These are phyloP conservation scores for Schizosaccharomyces octosporus DNA, from an alignment of 805 yeast genomes.

Conservation along the genomic window DNA sequence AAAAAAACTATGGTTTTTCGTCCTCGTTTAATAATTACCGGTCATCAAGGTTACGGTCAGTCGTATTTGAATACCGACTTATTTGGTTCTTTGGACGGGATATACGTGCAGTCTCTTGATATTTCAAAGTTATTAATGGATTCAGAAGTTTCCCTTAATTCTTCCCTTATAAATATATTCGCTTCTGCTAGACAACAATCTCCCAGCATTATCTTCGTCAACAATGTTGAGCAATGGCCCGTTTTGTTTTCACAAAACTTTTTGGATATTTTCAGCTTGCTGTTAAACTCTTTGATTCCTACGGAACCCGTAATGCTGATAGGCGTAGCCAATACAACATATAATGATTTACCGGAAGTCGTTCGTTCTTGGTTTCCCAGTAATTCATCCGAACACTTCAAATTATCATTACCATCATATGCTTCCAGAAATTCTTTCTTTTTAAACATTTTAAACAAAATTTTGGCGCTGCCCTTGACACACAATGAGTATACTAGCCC, in stretches of 20 bases:
- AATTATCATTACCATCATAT: neutral
- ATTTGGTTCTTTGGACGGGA: conserved; percentile 63
- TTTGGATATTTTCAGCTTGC: conserved; percentile 38
- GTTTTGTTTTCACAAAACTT: conserved; percentile 42
- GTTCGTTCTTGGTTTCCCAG: conserved; percentile 32
- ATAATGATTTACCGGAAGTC: conserved; percentile 21
- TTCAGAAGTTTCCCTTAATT: conserved; percentile 51
- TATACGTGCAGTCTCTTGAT: conserved; percentile 68
- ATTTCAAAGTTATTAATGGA: conserved; percentile 55
- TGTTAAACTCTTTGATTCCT: conserved; percentile 40
- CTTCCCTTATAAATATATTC: conserved; percentile 33
- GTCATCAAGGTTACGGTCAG: conserved; percentile 63
- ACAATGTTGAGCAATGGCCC: conserved; percentile 56
- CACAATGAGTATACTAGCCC: no score
- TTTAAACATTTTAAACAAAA: neutral
- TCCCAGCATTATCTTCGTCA: conserved; percentile 62
- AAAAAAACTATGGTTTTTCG: conserved; percentile 20
- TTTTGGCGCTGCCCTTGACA: neutral
- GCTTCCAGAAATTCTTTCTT: neutral
- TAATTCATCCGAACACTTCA: neutral
- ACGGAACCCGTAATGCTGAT: conserved; percentile 48
- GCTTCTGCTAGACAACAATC: conserved; percentile 68
- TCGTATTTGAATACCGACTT: conserved; percentile 64
- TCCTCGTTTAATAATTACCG: conserved; percentile 57
- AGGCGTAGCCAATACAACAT: conserved; percentile 32